These are phyloP conservation scores for Ilyonectria robusta DNA, from an alignment of 2,329 filamentous ascomycete species.

Conservation along the genomic window DNA sequence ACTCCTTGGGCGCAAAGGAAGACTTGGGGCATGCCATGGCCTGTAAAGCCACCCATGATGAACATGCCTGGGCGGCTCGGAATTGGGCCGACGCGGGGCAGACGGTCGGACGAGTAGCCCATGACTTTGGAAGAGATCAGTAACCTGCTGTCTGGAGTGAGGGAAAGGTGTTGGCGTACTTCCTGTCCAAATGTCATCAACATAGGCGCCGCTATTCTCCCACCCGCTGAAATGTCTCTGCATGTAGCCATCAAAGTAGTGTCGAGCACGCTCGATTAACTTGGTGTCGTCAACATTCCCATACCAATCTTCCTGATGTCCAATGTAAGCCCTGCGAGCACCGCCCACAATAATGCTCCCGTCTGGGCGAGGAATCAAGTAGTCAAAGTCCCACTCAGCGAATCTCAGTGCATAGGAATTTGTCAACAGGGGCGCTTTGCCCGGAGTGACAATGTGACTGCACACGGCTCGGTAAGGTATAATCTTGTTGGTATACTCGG, in stretches of 20 bases:
- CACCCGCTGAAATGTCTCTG: constrained; percentile 15
- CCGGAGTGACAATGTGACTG: constrained; percentile 38
- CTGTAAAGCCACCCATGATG: constrained; percentile 65
- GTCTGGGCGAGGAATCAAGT: constrained; percentile 19
- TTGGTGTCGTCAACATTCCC: constrained; percentile 11
- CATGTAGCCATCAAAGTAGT: constrained; percentile 19
- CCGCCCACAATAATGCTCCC: constrained; percentile 26
- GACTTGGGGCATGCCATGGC: constrained; percentile 66
- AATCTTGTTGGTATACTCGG: constrained; percentile 37
- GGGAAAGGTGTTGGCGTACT: constrained; percentile 43
- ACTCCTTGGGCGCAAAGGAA: constrained; percentile 58
- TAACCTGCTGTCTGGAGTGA: not conserved
- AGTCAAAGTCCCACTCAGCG: constrained; percentile 8
- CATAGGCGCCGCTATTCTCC: constrained; percentile 9
- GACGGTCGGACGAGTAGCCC: constrained; percentile 58
- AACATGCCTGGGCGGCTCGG: constrained; percentile 55
- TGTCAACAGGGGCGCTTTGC: not conserved
- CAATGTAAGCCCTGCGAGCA: constrained; percentile 9
- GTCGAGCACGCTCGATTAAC: not conserved
- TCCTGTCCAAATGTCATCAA: constrained; percentile 59
- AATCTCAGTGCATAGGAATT: constrained; percentile 18
- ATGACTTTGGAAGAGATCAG: constrained; percentile 49
- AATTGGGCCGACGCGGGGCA: constrained; percentile 61
- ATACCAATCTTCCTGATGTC: constrained; percentile 14
- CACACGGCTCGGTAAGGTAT: constrained; percentile 29